Evolutionary conservation across 2,329 filamentous ascomycete species (phyloP).

Genomic region (Nemania sp.): DNA sequence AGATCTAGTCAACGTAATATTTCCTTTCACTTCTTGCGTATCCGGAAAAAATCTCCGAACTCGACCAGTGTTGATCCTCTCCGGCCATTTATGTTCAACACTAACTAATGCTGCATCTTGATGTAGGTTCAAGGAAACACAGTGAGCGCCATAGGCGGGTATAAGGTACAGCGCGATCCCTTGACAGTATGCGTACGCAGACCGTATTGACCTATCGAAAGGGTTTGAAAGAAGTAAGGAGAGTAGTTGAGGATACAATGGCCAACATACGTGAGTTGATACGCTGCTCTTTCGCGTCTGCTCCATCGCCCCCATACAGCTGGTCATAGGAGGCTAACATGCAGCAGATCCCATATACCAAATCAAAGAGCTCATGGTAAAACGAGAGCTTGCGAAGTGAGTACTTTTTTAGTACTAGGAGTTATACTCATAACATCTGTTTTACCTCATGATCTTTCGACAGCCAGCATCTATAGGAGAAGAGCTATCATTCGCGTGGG

Average conservation of each 20-base stretch:
- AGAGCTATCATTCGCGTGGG: neutral
- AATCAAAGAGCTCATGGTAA: slow-evolving; percentile 65
- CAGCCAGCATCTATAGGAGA: neutral
- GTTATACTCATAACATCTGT: neutral
- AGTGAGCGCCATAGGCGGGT: slow-evolving; percentile 87
- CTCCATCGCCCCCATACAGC: no score
- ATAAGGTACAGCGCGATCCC: slow-evolving; percentile 57
- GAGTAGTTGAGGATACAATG: slow-evolving; percentile 95
- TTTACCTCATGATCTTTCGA: neutral
- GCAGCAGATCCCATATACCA: slow-evolving; percentile 77
- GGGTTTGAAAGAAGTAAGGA: slow-evolving; percentile 87
- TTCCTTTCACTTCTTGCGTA: neutral
- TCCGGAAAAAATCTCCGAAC: neutral
- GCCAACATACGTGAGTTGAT: slow-evolving; percentile 68
- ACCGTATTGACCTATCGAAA: slow-evolving; percentile 3
- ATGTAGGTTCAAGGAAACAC: slow-evolving; percentile 82
- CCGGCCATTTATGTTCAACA: neutral
- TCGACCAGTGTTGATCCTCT: neutral
- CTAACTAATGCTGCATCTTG: slow-evolving; percentile 7
- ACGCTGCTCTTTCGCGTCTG: no score
- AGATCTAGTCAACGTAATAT: neutral
- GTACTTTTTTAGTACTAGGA: slow-evolving; percentile 47
- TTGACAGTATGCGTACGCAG: neutral
- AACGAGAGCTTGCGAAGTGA: slow-evolving; percentile 87
- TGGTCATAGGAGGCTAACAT: slow-evolving; percentile 1